phyloP scores from a whole-genome alignment of 169 alveolate species.

The Cryptosporidium meleagridis region DNA sequence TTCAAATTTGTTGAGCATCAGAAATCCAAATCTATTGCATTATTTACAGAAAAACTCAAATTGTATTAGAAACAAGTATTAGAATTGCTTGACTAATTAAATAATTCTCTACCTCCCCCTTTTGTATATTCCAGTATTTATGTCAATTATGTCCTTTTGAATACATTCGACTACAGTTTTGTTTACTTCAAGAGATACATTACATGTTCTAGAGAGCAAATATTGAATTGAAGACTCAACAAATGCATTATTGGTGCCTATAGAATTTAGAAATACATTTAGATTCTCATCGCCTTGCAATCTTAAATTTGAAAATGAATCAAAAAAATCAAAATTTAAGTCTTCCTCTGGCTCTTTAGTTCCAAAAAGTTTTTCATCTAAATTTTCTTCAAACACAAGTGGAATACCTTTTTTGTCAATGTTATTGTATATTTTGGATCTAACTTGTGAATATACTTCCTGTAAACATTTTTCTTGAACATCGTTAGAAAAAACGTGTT shows the following conservation, averaged over 20 bases:
- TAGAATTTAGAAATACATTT: background rate
- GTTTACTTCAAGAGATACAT: conserved; percentile 22
- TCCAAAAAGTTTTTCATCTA: background rate
- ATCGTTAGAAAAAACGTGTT: background rate
- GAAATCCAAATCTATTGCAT: conserved; percentile 50
- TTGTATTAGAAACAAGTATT: conserved; percentile 24
- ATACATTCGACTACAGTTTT: conserved; percentile 11
- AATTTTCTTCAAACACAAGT: background rate
- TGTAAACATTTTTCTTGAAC: background rate
- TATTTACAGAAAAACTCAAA: conserved; percentile 39
- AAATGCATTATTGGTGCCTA: background rate
- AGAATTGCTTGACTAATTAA: background rate
- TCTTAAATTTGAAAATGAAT: conserved; percentile 1
- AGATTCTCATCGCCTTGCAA: background rate
- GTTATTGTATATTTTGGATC: background rate
- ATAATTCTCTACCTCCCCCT: background rate
- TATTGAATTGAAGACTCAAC: conserved; percentile 8
- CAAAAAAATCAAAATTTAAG: too few species aligned
- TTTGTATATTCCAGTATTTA: conserved; percentile 10
- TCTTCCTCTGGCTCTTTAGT: background rate
- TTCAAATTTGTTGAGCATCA: conserved; percentile 49
- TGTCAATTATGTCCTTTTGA: conserved; percentile 1
- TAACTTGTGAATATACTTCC: conserved; percentile 10
- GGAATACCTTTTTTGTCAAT: background rate
- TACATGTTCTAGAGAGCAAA: conserved; percentile 46